phyloP scores from a whole-genome alignment of 1,284 basidiomycete species.

The Afroboletus lepidellus region DNA sequence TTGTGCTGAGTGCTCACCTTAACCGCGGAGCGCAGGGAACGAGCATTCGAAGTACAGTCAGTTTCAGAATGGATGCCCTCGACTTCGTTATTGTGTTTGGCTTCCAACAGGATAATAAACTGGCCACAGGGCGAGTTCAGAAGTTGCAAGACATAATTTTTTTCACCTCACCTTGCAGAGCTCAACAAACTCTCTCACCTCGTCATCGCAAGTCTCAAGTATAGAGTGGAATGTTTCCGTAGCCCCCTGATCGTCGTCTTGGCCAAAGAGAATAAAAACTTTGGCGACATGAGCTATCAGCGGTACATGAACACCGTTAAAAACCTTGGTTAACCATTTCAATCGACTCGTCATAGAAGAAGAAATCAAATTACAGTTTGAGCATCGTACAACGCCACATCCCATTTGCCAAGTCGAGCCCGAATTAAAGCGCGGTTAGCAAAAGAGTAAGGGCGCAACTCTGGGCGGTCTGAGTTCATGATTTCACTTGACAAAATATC shows the following conservation, averaged over 20 bases:
- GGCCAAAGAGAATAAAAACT: neutral
- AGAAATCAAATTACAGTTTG: neutral
- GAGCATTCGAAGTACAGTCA: neutral
- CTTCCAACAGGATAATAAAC: slow-evolving; percentile 2
- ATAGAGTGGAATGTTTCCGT: neutral
- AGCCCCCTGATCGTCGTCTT: slow-evolving; percentile 18
- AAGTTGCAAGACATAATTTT: neutral
- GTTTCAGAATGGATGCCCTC: neutral
- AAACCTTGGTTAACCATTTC: neutral
- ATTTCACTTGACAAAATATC: slow-evolving; percentile 9
- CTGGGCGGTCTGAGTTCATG: neutral
- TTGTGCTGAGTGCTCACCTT: neutral
- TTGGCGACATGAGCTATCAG: neutral
- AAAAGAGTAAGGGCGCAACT: neutral
- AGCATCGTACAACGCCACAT: neutral
- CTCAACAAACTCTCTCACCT: neutral
- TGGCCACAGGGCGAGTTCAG: neutral
- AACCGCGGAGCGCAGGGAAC: neutral
- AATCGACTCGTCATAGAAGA: neutral
- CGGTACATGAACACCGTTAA: neutral
- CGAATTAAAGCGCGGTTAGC: slow-evolving; percentile 14
- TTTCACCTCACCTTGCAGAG: slow-evolving; percentile 3
- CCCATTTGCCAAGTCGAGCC: neutral
- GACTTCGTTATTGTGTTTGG: neutral
- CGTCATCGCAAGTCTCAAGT: neutral